Percentiles rank a stretch among this genome's conserved stretches.
These are phyloP conservation scores for Vicia villosa DNA, from an alignment of 306 rosid genomes.

Conservation along the genomic window DNA sequence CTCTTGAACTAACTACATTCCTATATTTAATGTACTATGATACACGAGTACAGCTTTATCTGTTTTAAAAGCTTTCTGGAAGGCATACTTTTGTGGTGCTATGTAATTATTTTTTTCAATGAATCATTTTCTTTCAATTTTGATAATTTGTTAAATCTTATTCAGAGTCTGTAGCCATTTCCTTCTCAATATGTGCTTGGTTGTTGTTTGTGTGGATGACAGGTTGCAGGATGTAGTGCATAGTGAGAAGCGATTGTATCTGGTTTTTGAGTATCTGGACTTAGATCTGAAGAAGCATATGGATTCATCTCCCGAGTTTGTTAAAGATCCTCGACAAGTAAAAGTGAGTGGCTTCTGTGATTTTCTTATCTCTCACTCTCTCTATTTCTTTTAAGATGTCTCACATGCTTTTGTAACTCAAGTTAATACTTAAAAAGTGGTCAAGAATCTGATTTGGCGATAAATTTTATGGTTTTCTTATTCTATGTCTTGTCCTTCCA, in stretches of 20 bases:
- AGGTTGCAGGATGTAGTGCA: slow-evolving; percentile 96
- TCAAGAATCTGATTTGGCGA: neutral
- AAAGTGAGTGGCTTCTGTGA: slow-evolving; percentile 56
- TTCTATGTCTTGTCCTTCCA: slow-evolving; percentile 14
- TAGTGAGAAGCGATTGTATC: slow-evolving; percentile 89
- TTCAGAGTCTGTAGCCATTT: slow-evolving; percentile 6
- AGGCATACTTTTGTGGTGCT: neutral
- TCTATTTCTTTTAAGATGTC: neutral
- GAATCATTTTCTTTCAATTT: neutral
- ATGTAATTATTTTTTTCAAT: neutral
- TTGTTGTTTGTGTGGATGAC: slow-evolving; percentile 42
- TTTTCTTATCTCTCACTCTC: neutral
- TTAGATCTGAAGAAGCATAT: slow-evolving; percentile 96
- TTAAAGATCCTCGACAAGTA: slow-evolving; percentile 81
- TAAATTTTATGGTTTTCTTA: neutral
- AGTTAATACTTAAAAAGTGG: neutral
- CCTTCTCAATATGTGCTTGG: slow-evolving; percentile 28
- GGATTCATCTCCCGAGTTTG: slow-evolving; percentile 95
- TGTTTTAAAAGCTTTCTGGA: neutral
- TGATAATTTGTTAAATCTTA: slow-evolving; percentile 1
- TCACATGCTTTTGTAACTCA: neutral
- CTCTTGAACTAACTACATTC: slow-evolving; percentile 18
- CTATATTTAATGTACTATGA: neutral
- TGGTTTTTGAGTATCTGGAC: slow-evolving; percentile 96
- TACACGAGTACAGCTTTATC: neutral